Conservation (phyloP, 1,139 yeast genomes). For the Pneumocystis murina region DNA sequence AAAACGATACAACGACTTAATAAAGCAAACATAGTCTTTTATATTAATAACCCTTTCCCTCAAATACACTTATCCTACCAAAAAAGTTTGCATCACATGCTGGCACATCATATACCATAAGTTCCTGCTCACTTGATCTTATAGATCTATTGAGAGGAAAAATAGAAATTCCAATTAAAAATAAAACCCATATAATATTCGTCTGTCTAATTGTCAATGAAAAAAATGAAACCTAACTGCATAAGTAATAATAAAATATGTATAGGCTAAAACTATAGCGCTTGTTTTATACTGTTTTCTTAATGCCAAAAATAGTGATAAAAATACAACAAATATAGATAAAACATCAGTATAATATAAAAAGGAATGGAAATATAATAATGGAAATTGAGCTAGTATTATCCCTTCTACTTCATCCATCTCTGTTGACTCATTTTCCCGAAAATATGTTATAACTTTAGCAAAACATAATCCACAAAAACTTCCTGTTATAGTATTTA, state of each 20-base stretch:
- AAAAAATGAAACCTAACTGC: slow-evolving; percentile 5
- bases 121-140: slow-evolving; percentile 5
- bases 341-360: slow-evolving; percentile 87
- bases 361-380: slow-evolving; percentile 55
- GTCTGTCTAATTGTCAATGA: slow-evolving; percentile 70
- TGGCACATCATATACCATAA: slow-evolving; percentile 3
- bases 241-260: neutral
- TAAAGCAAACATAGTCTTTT: slow-evolving; percentile 3
- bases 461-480: slow-evolving; percentile 19
- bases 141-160: slow-evolving; percentile 36
- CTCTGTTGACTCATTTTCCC: slow-evolving; percentile 31
- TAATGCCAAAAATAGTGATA: slow-evolving; percentile 28
- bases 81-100: slow-evolving; percentile 2
- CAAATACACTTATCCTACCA: neutral
- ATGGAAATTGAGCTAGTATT: slow-evolving; percentile 43
- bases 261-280: slow-evolving; percentile 1
- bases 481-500: slow-evolving; percentile 21
- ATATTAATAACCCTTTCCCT: neutral
- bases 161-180: slow-evolving; percentile 38
- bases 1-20: neutral
- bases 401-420: neutral
- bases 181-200: slow-evolving; percentile 71
- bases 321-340: slow-evolving; percentile 59
- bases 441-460: slow-evolving; percentile 4
- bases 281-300: slow-evolving; percentile 2